Evolutionary conservation across 192 early-diverging fungal species (phyloP).

Genomic region (Paraglomus occultum): DNA sequence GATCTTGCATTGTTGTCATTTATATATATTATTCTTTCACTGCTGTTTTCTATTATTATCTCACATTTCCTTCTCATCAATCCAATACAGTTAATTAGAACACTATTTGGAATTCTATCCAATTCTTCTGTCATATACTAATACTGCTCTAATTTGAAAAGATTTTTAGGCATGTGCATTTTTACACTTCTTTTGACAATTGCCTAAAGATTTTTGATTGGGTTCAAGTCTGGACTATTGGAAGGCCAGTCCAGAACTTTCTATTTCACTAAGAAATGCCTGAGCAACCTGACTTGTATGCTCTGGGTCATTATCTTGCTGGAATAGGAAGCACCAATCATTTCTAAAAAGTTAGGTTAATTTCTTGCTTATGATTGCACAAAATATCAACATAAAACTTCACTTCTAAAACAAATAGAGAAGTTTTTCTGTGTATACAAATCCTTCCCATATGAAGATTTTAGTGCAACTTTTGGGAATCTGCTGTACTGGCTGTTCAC

Average conservation of each 20-base stretch:
- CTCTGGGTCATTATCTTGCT: slow-evolving; percentile 19
- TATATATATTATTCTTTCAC: slow-evolving; percentile 15
- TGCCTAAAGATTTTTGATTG: slow-evolving; percentile 3
- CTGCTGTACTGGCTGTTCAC: not conserved
- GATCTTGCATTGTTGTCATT: too few relatives aligned
- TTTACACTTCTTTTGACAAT: slow-evolving; percentile 5
- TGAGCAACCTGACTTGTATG: slow-evolving; percentile 12
- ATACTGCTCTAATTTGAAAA: slow-evolving; percentile 3
- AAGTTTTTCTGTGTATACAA: slow-evolving; percentile 1
- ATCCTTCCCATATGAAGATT: slow-evolving; percentile 9
- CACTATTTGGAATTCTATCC: not conserved
- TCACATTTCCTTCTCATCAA: not conserved
- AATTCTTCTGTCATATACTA: not conserved
- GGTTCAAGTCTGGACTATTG: slow-evolving; percentile 13
- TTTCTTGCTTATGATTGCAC: not conserved
- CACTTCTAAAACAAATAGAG: slow-evolving; percentile 8
- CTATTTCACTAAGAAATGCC: not conserved
- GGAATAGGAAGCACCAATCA: not conserved
- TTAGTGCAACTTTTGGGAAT: not conserved
- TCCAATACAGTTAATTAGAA: not conserved
- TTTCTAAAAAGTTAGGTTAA: not conserved
- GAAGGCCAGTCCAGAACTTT: slow-evolving; percentile 9
- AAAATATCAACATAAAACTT: slow-evolving; percentile 16
- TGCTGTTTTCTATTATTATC: not conserved
- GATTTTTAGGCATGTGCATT: slow-evolving; percentile 17